Base-by-base conservation (phyloP, 208 protist species). In the Leishmania mexicana region DNA sequence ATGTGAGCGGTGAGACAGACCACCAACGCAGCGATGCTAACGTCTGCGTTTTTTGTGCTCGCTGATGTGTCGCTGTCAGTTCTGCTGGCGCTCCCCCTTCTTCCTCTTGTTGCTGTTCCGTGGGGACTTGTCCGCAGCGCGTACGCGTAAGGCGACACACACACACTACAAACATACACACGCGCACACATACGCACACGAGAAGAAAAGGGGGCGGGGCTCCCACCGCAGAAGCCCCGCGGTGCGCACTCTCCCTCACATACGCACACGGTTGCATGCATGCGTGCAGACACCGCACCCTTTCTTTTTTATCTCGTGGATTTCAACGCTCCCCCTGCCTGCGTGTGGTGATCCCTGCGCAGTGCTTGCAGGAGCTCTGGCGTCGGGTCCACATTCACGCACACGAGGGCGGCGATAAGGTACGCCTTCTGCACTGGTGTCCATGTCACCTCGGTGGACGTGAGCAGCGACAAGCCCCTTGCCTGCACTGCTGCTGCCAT, bases 401-500 rank as follows among this genome's bases (percentile, higher is more conserved):
- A 90, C 49, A 96, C 86, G n/a, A 97, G 80, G 68, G 94, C 90
- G 1, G 94, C 94, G 35, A 97, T 76, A 10, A 97, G 81, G 13
- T 92, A 86, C 15, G 90, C 94, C 83, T 90, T 93, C 60, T 95
- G 87, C 47, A 83, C 74, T 49, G 85, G 67, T 31, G 85, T 85
- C 81, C 81, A 85, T 15, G 70, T 24, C 6, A 68, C 77, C 3
- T 47, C 51, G 19, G 74, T 57, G 19, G 76, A 35, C 53, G 10
- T 35, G 31, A 76, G 80, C 73, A 89, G 78, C 51, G 40, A 54
- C 21, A 58, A 38, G 0, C 76, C 73, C 74, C 60, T 80, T 57
- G 13, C 53, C 40, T 81, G 57, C 62, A 85, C 58, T 13, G 81
- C 81, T 4, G 54, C 64, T 4, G 81, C 81, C 51, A 85, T 4